Conservation (phyloP, 2,329 filamentous ascomycete genomes). For the Emmonsiellopsis sp. region DNA sequence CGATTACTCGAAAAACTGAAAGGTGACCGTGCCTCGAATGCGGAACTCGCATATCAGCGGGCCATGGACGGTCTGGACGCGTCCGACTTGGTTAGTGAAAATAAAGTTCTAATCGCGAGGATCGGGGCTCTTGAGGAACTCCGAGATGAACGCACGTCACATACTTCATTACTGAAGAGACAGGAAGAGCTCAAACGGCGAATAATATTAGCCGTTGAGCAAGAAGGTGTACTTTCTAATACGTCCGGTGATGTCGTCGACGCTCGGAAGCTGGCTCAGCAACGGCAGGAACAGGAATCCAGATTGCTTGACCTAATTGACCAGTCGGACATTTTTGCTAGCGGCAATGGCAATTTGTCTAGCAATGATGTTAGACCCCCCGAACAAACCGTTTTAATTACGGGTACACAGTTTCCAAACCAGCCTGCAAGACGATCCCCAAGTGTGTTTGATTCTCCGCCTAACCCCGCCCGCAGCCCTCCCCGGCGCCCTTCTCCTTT, state of each 20-base stretch:
- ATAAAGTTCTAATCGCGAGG: slow-evolving; percentile 25
- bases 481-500: not conserved
- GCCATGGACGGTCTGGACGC: slow-evolving; percentile 26
- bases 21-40: slow-evolving; percentile 23
- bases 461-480: not conserved
- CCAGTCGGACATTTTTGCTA: slow-evolving; percentile 20
- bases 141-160: slow-evolving; percentile 18
- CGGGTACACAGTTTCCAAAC: slow-evolving; percentile 9
- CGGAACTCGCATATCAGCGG: slow-evolving; percentile 27
- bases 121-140: slow-evolving; percentile 29
- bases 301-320: slow-evolving; percentile 25
- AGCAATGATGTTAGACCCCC: not conserved
- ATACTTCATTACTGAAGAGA: slow-evolving; percentile 19
- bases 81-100: slow-evolving; percentile 25
- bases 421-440: slow-evolving; percentile 1
- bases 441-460: not conserved
- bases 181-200: slow-evolving; percentile 26
- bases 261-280: slow-evolving; percentile 22
- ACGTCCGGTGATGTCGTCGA: slow-evolving; percentile 25
- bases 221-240: slow-evolving; percentile 22
- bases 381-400: slow-evolving; percentile 9
- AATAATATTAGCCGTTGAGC: slow-evolving; percentile 26
- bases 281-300: slow-evolving; percentile 25
- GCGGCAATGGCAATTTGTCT: not conserved
- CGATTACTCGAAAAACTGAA: slow-evolving; percentile 20